Conservation (phyloP, 176 grass and related monocot genomes). For the Microstegium vimineum region DNA sequence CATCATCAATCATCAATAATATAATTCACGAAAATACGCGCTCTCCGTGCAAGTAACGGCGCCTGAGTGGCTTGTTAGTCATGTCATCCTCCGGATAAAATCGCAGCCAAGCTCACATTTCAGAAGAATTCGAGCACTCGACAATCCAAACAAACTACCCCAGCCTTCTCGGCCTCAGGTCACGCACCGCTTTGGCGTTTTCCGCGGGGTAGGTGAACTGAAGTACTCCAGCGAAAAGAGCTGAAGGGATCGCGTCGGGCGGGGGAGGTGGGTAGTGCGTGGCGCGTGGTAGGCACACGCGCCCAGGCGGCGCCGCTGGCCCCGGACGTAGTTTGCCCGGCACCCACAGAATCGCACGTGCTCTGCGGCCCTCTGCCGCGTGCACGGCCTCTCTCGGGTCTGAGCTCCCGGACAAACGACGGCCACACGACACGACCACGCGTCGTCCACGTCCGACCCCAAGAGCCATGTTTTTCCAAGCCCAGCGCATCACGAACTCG, state of each 20-base stretch:
- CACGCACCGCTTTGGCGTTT: not conserved
- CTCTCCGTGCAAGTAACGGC: not conserved
- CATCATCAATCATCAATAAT: too few species aligned
- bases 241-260: not conserved
- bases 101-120: not conserved
- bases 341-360: conserved; percentile 20
- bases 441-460: too few species aligned
- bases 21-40: not conserved
- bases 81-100: not conserved
- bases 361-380: not conserved
- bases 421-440: not conserved
- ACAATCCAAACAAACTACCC: not conserved
- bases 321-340: not conserved
- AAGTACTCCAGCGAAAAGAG: not conserved
- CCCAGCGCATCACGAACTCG: not conserved
- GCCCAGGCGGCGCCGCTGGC: not conserved
- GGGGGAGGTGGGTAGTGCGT: not conserved
- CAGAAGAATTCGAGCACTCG: not conserved
- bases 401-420: not conserved
- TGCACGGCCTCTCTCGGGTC: too few species aligned
- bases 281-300: conserved; percentile 25
- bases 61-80: not conserved
- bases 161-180: not conserved
- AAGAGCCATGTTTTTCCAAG: not conserved
- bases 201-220: not conserved